phyloP scores from a whole-genome alignment of 2,329 filamentous ascomycete genomes.

The Blastomyces percursus region DNA sequence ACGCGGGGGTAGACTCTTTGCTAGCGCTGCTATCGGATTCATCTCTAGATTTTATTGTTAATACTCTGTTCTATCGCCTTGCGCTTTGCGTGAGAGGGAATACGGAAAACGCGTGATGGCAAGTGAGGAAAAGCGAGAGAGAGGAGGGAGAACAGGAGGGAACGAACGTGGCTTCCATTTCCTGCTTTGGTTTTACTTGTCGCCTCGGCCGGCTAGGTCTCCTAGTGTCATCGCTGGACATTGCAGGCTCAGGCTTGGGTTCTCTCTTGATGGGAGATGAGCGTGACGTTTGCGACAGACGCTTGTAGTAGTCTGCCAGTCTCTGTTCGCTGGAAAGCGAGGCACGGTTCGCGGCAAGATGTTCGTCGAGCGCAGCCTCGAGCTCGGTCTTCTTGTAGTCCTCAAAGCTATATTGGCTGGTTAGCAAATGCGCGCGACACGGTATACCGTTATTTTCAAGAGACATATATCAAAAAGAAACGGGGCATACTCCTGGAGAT shows the following conservation, averaged over 20 bases:
- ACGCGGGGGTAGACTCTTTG: constrained; percentile 37
- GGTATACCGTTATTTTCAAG: background rate
- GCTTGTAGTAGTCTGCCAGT: constrained; percentile 66
- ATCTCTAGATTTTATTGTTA: constrained; percentile 13
- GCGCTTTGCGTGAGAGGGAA: background rate
- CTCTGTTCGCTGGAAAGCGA: constrained; percentile 52
- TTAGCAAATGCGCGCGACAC: background rate
- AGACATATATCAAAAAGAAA: background rate
- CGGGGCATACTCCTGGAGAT: constrained; percentile 59
- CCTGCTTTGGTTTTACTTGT: constrained; percentile 32
- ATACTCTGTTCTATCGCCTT: background rate
- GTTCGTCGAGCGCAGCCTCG: constrained; percentile 61
- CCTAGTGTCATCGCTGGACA: constrained; percentile 27
- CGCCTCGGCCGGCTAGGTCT: constrained; percentile 30
- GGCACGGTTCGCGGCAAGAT: constrained; percentile 57
- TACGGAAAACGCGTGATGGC: background rate
- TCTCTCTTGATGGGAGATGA: constrained; percentile 42
- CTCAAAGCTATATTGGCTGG: constrained; percentile 47
- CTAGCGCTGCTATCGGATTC: constrained; percentile 16
- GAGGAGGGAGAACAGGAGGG: background rate
- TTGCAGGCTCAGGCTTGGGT: constrained; percentile 27
- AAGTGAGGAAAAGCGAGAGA: background rate
- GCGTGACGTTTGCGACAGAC: constrained; percentile 27
- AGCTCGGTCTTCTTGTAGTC: constrained; percentile 68
- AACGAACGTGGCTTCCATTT: constrained; percentile 17